Base-by-base conservation (phyloP, 331 rosid genomes). In the Malus hybrid region DNA sequence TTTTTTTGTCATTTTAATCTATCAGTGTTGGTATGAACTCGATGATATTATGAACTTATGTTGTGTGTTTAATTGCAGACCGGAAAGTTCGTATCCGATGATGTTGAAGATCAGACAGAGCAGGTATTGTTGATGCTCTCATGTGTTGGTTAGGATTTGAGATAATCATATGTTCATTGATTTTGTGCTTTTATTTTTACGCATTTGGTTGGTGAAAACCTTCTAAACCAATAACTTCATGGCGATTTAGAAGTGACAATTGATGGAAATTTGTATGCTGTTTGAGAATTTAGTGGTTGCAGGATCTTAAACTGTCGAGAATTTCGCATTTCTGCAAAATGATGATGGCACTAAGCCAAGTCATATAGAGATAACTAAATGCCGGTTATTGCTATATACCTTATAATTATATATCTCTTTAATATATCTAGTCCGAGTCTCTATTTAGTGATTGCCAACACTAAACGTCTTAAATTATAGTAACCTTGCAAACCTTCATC, bases 61-160 rank as follows among this genome's bases (percentile, higher is more conserved):
- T 48, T 75, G 73, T 71, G 60, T 60, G 62, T 39, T 75, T 26
- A 13, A 65, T 72, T 73, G 63, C 85, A 93, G 98, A 86, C 96
- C 0, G 98, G 98, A 77, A 87, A 93, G 67, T 90, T 93, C 52
- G 58, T 85, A 44, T 93, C 98, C 5, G 91, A 90, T 48, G 64
- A 77, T 79, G 89, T 93, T 78, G 94, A 87, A 81, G 93, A 77
- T 71, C 96, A 93, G 81, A 89, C 98, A 7, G 96, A 88, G 86
- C 98, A 93, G 98, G 97, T 88, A 80, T 34, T 22, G 8, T 46
- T 62, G 61, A 3, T 66, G 67, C 58, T 8, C 28, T 15, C 30
- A 60, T 71, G 30, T 36, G 42, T 8, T 9, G 8, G 20, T 26
- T 18, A 20, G 19, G 46, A 44, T 14, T 4, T 44, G 24, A 68